Base-by-base conservation (phyloP, 208 protist genomes). In the Paratrypanosoma confusum region DNA sequence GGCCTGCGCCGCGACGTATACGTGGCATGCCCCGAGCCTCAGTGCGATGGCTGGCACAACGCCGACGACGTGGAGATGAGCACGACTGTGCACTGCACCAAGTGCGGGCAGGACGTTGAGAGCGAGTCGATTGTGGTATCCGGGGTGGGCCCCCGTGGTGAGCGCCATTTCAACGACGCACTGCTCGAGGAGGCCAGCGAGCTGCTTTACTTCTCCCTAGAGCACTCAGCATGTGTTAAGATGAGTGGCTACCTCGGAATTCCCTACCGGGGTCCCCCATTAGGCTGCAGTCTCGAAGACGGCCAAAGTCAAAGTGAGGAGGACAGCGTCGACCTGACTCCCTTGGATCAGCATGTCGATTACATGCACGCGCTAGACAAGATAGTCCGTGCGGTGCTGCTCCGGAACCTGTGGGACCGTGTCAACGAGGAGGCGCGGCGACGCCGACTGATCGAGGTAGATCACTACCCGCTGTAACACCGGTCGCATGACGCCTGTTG, bases 321-420 rank as follows among this genome's bases (percentile, higher is more conserved):
- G 14, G 27, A 39, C 24, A 57, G 63, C 16, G 38, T 43, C 11
- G 26, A 39, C 26, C 37, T 32, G 23, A 34, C 36, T 17, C 25
- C 27, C 16, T 47, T 40, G 47, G 54, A 43, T 24, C 56, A 56
- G 20, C 65, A 68, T 38, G 44, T 76, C 0, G 59, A 83, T 42
- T 81, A 69, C 37, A 37, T 78, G 43, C 51, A 71, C 26, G 63
- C 71, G 0, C 48, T 86, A n/a, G 83, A 92, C 48, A 82, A 78
- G 55, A 64, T 88, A 13, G 67, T 92, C 24, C 69, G 80, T 27
- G 75, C 65, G 3, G 64, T 61, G 4, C 55, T 92, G 16, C 77
- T 86, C 28, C 60, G 55, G 22, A 45, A 66, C 10, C 71, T 63
- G 67, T 60, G 65, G 40, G 45, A 74, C 46, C 64, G 81, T 18